phyloP scores from a whole-genome alignment of 306 rosid genomes.

The Malus sylvestris region DNA sequence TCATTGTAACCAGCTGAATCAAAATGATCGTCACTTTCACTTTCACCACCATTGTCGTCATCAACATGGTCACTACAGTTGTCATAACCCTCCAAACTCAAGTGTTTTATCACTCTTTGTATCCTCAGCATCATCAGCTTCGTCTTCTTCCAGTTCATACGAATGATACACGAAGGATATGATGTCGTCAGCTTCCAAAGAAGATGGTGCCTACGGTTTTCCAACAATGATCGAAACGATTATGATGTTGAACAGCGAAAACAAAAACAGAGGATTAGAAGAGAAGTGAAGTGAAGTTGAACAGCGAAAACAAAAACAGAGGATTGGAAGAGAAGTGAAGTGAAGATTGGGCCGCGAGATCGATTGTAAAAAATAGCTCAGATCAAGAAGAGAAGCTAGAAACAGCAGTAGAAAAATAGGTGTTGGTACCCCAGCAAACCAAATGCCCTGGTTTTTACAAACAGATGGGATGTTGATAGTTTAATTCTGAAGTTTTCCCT shows the following conservation, averaged over 20 bases:
- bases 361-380: conserved; percentile 1
- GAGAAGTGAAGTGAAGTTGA: conserved; percentile 10
- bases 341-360: background rate
- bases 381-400: background rate
- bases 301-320: conserved; percentile 21
- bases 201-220: conserved; percentile 11
- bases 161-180: background rate
- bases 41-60: background rate
- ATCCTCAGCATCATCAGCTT: background rate
- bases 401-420: conserved; percentile 4
- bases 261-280: conserved; percentile 19
- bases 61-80: background rate
- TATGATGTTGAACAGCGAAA: conserved; percentile 26
- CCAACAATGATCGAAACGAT: conserved; percentile 17
- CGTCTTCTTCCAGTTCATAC: conserved; percentile 2
- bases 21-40: conserved; percentile 6
- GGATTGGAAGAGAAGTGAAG: conserved; percentile 12
- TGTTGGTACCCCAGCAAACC: conserved; percentile 9
- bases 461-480: background rate
- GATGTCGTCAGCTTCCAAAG: background rate
- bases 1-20: background rate
- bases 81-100: background rate
- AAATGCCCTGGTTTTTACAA: conserved; percentile 6
- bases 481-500: background rate
- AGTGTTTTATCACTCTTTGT: background rate